Conservation (phyloP, 2,329 filamentous ascomycete genomes). For the Metarhizium album region DNA sequence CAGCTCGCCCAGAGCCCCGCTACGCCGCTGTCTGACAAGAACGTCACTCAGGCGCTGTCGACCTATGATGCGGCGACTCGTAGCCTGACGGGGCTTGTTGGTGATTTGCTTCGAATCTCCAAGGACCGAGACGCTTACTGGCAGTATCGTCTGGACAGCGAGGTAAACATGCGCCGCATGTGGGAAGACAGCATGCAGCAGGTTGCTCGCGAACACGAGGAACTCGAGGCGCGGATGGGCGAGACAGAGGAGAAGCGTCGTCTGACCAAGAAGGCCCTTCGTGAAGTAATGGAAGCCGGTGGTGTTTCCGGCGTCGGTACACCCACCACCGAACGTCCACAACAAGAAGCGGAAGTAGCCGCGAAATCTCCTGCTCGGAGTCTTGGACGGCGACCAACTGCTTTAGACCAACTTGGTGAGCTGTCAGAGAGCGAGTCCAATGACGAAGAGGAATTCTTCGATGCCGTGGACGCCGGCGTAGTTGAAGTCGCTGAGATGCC, state of each 20-base stretch:
- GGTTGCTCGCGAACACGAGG: constrained; percentile 89
- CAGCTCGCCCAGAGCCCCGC: constrained; percentile 58
- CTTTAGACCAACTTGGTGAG: constrained; percentile 59
- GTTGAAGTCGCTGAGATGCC: constrained; percentile 69
- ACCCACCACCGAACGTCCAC: constrained; percentile 18
- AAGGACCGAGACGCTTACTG: constrained; percentile 92
- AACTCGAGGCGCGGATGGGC: constrained; percentile 75
- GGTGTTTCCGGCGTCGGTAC: constrained; percentile 23
- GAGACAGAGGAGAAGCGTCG: constrained; percentile 86
- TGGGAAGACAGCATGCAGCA: constrained; percentile 99
- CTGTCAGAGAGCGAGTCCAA: constrained; percentile 74
- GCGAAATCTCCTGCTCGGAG: constrained; percentile 29
- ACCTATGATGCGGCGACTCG: constrained; percentile 86
- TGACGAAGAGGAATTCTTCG: constrained; percentile 89
- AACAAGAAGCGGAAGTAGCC: constrained; percentile 20
- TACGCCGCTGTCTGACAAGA: constrained; percentile 63
- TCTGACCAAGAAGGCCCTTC: constrained; percentile 78
- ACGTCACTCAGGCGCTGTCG: constrained; percentile 63
- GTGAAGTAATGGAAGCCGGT: constrained; percentile 63
- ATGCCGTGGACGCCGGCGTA: constrained; percentile 87
- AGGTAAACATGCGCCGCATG: constrained; percentile 83
- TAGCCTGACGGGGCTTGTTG: constrained; percentile 74
- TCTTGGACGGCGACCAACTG: constrained; percentile 48
- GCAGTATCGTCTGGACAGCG: constrained; percentile 88
- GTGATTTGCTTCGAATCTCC: constrained; percentile 82